A percentile compares a stretch with the other conserved stretches of the same genome.
These are phyloP conservation scores for Lipomyces yamadae DNA, from an alignment of 805 yeast genomes.

Conservation along the genomic window DNA sequence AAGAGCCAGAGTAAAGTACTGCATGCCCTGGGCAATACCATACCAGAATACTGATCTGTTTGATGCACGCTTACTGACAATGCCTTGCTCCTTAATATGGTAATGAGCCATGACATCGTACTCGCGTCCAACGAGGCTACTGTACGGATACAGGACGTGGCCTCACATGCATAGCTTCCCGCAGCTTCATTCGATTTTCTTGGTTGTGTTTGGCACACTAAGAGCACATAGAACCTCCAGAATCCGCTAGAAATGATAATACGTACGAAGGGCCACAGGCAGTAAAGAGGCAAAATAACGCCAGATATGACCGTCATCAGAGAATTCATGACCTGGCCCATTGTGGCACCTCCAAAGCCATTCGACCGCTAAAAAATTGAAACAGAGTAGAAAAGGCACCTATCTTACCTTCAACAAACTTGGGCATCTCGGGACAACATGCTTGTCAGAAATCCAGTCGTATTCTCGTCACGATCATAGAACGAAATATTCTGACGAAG, in stretches of 20 bases:
- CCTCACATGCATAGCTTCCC: conserved; percentile 45
- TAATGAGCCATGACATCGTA: conserved; percentile 46
- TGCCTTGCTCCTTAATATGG: conserved; percentile 27
- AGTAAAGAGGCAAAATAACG: conserved; percentile 47
- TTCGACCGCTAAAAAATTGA: not conserved
- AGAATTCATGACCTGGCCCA: conserved; percentile 44
- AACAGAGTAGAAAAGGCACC: conserved; percentile 6
- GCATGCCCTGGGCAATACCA: conserved; percentile 28
- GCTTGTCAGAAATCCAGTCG: conserved; percentile 41
- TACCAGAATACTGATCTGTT: conserved; percentile 22
- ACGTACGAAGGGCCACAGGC: conserved; percentile 47
- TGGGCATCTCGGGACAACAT: conserved; percentile 42
- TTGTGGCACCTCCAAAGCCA: conserved; percentile 40
- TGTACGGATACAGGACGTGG: conserved; percentile 50
- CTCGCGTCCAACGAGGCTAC: conserved; percentile 51
- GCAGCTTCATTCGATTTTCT: conserved; percentile 42
- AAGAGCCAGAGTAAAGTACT: conserved; percentile 49
- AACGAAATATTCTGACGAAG: conserved; percentile 42
- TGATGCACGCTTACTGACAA: conserved; percentile 10
- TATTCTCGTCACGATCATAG: conserved; percentile 41
- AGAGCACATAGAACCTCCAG: conserved; percentile 46
- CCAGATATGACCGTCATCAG: conserved; percentile 44
- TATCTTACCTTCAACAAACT: conserved; percentile 34
- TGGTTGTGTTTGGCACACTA: conserved; percentile 39
- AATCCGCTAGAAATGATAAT: conserved; percentile 50